phyloP scores from a whole-genome alignment of 78 protist genomes.

The Thecamonas trahens region DNA sequence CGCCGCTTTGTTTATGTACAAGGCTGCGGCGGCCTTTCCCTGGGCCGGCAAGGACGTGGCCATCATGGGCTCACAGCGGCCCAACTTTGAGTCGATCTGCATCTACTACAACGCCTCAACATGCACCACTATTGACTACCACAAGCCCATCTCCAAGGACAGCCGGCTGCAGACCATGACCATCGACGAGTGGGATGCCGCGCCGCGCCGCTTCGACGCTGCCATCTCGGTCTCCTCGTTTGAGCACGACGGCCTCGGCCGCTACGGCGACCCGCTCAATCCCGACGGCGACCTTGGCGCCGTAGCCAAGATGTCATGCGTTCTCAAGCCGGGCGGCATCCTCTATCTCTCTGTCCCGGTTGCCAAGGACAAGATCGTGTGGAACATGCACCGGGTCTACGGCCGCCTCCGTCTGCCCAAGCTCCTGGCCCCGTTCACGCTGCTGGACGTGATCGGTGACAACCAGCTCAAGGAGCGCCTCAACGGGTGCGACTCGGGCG shows the following conservation, averaged over 20 bases:
- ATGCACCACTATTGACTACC: constrained; percentile 22
- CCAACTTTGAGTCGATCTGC: constrained; percentile 8
- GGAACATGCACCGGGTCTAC: constrained; percentile 26
- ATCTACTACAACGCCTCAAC: not conserved
- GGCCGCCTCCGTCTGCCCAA: constrained; percentile 12
- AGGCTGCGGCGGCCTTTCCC: too few species aligned
- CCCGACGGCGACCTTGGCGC: constrained; percentile 31
- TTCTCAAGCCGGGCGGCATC: constrained; percentile 2
- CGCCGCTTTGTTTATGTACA: too few species aligned
- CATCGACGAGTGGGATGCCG: not conserved
- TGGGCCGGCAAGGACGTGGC: constrained; percentile 2
- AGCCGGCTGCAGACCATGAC: constrained; percentile 6
- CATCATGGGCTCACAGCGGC: constrained; percentile 19
- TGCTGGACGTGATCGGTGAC: not conserved
- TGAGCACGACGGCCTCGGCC: constrained; percentile 51
- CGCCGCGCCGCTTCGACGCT: constrained; percentile 3
- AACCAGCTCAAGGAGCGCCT: too few species aligned
- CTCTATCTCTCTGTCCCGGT: constrained; percentile 12
- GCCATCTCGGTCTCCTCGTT: not conserved
- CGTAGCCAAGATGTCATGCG: not conserved
- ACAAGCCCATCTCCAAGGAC: not conserved
- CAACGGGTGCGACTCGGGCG: too few species aligned
- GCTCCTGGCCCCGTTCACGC: not conserved
- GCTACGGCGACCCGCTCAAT: constrained; percentile 42
- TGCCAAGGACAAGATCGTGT: constrained; percentile 26